Base-by-base conservation (phyloP, 768 basidiomycete genomes). In the Phaeotremella fagi region DNA sequence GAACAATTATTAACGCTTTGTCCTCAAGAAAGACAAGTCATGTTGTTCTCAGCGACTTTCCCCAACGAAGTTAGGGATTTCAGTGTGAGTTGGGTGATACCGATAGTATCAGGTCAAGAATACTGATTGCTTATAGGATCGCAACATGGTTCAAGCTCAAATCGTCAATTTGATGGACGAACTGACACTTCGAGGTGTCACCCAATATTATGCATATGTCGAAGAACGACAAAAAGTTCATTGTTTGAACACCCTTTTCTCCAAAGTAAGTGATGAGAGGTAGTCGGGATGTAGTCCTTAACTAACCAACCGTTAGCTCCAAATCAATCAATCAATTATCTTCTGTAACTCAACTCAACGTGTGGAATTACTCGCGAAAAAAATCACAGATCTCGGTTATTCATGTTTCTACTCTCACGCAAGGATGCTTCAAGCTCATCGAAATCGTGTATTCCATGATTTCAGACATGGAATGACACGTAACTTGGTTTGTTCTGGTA, bases 241-340 rank as follows among this genome's bases (percentile, higher is more conserved):
- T 78, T 99, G 94, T 77, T 80, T 99, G 62, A 99, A 99, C 80
- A 99, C 95, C 56, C 84, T 98, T 62, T 98, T 98, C 82, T 94
- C 90, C 68, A 97, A 97, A 82, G 91, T 90, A 49, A 54, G 78
- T 42, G 27, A 6, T 33, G 31, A 33, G 9, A 33, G 7, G 31
- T 7, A n/a, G 9, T 33, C 23, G 15, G 26, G 18, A n/a, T 22
- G 7, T 5, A 7, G 22, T 23, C 1, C 27, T 16, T 5, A 18
- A 27, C 26, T 27, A 6, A 37, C 43, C 6, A 2, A 1, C 52
- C 31, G 53, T 12, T 72, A 97, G 90, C 83, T 99, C 46, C 94
- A 98, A 92, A 99, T 99, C 80, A 99, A 99, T 78, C 94, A 99
- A 78, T 97, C 94, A 55, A 98, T 99, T 78, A 99, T 99, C 73